Conservation (phyloP, 257 asterid species). For the Datura wrightii region DNA sequence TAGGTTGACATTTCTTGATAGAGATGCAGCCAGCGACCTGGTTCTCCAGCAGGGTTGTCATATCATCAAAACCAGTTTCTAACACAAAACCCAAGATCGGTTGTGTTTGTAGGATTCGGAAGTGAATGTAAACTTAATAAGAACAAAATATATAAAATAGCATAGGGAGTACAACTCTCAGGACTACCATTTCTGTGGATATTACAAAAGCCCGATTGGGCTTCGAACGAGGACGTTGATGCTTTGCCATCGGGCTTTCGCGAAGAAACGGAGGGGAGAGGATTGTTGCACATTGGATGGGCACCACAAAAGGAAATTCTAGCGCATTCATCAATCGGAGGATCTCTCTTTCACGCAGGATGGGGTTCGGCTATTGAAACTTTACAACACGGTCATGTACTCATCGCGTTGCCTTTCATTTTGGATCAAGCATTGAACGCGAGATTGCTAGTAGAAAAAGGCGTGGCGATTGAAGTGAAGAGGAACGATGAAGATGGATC, state of each 20-base stretch:
- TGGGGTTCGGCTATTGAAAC: slow-evolving; percentile 46
- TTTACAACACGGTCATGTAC: slow-evolving; percentile 37
- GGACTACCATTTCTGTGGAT: slow-evolving; percentile 38
- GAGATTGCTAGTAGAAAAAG: slow-evolving; percentile 48
- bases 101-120: slow-evolving; percentile 41
- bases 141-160: slow-evolving; percentile 36
- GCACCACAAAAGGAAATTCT: slow-evolving; percentile 49
- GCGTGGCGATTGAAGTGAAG: slow-evolving; percentile 41
- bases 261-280: slow-evolving; percentile 8
- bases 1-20: no score
- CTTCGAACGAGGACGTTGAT: neutral
- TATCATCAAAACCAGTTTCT: no score
- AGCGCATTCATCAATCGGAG: slow-evolving; percentile 47
- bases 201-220: slow-evolving; percentile 28
- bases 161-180: slow-evolving; percentile 38
- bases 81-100: slow-evolving; percentile 32
- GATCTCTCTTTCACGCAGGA: slow-evolving; percentile 46
- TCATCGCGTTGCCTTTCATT: slow-evolving; percentile 43
- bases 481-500: slow-evolving; percentile 44
- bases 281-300: slow-evolving; percentile 48
- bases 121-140: neutral
- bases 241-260: slow-evolving; percentile 29
- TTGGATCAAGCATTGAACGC: slow-evolving; percentile 43
- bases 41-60: no score
- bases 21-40: no score